A percentile compares a stretch with the other conserved stretches of the same genome.
phyloP scores from a whole-genome alignment of 2,329 filamentous ascomycete species.

The Pestalotiopsis sp. region DNA sequence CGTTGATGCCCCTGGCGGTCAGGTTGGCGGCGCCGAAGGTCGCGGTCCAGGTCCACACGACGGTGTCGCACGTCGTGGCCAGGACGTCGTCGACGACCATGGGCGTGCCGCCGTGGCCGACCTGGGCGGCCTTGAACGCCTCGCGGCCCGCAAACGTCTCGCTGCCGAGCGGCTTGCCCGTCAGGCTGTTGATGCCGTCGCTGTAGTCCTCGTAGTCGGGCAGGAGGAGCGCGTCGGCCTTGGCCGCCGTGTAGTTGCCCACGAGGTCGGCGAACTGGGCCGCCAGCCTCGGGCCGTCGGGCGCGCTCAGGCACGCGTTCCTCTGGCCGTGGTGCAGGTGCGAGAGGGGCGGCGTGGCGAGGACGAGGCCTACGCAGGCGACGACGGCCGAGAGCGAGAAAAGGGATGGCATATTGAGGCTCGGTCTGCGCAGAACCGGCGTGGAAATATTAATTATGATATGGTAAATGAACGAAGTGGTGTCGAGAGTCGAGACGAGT shows the following conservation, averaged over 20 bases:
- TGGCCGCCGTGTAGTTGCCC: neutral
- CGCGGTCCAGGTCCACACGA: neutral
- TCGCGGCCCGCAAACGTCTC: neutral
- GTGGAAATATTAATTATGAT: neutral
- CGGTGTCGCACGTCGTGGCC: neutral
- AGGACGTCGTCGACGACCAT: neutral
- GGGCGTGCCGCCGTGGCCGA: neutral
- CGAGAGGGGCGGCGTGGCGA: neutral
- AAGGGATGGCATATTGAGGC: neutral
- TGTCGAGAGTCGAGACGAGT: too few species aligned
- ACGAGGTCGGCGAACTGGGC: neutral
- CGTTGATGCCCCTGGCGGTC: neutral
- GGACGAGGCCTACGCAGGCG: neutral
- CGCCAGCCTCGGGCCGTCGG: neutral
- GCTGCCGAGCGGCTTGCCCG: neutral
- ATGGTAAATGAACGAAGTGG: too few species aligned
- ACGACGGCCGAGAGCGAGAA: neutral
- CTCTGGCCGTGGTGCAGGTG: neutral
- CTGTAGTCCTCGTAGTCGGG: neutral
- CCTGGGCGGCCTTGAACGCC: neutral
- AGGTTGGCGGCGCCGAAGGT: neutral
- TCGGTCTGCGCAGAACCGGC: neutral
- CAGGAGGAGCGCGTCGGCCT: neutral
- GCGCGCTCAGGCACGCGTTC: neutral
- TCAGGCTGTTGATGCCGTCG: constrained; percentile 2